Evolutionary conservation across 257 asterid genomes (phyloP), one percentile per base, ranked within the genome.

Genomic region (Buddleja alternifolia): DNA sequence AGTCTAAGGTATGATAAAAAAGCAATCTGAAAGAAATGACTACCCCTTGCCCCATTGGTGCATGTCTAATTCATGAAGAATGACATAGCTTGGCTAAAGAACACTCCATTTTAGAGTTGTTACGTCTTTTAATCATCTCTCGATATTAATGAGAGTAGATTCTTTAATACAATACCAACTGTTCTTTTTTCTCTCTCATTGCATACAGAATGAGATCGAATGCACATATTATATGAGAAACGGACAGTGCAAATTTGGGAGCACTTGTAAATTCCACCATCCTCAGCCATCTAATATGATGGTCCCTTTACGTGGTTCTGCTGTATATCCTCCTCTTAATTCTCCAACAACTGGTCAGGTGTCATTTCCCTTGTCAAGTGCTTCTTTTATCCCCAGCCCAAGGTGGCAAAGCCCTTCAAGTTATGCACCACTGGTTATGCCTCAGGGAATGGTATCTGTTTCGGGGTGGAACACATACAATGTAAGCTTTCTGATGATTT

Each of bases 231-330:
- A 89, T 67, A 80, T 95, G 87, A 86, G 90, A 80, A 92, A 89
- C 46, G 99, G 98, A 37, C 85, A 80, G 61, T 95, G 99, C 90
- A 92, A 95, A 81, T 95, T 87, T 76, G 98, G 96, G 72, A 81
- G 85, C 86, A 89, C 97, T 71, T 95, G 99, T 79, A 92, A 92
- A 81, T 95, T 82, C 80, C 86, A 95, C 81, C 99, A 95, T 76
- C 96, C 99, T 60, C 97, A 88, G 78, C 98, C 96, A 61, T 86
- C 97, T 60, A 88, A 83, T 78, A 83, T 81, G 92, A 89, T 89
- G 98, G 95, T 92, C 71, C 67, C 98, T 63, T 63, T 92, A 67
- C 92, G 92, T 32, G 95, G 96, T 48, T 92, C 99, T 81, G 85
- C 97, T 73, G 89, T 85, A 62, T 92, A 95, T 86, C 95, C 97